Base-by-base conservation (phyloP, 1,139 yeast genomes). In the Meyerozyma smithsonii region DNA sequence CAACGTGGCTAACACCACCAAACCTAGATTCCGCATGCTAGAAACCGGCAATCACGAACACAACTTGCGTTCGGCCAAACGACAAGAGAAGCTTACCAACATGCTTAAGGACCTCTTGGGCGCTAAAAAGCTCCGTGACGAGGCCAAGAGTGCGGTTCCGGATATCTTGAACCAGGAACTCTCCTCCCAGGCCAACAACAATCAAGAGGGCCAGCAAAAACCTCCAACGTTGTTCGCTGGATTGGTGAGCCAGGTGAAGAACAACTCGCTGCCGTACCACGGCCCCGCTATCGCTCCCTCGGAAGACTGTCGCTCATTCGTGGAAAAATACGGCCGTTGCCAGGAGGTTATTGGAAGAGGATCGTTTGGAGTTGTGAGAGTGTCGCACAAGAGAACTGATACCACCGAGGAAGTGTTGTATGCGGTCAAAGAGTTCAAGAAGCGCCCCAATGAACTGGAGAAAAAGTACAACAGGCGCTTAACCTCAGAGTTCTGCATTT, bases 81-180 rank as follows among this genome's bases (percentile, higher is more conserved):
- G 97, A 48, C 97, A 89, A 59, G 97, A 90, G 56, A 89, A 88
- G 57, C 69, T 90, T 37, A 77, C 88, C 15, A 81, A 81, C 46
- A 86, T 90, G 96, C 72, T 92, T 48, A 87, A 87, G 51, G 96
- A 87, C 55, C 71, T 88, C 47, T 63, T 90, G 44, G 94, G 90
- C 25, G 89, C 90, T 8, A 84, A 84, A 52, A 85, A 83, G 56
- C 70, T 85, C 28, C 70, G 95, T 39, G 87, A 81, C 50, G 92
- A 81, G 50, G 95, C 95, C 2, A 81, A 83, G 38, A 76, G 84
- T 39, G 95, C 95, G 1, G 85, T 87, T n/a, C 94, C 95, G 1
- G 85, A 82, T 46, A 57, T 69, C n/a, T 49, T 70, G 28, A 21
- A 23, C 59, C 45, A 12, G 47, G 46, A 4, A 28, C 41, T 6